Conservation (phyloP, 306 rosid genomes). For the Elaeagnus macrophylla region DNA sequence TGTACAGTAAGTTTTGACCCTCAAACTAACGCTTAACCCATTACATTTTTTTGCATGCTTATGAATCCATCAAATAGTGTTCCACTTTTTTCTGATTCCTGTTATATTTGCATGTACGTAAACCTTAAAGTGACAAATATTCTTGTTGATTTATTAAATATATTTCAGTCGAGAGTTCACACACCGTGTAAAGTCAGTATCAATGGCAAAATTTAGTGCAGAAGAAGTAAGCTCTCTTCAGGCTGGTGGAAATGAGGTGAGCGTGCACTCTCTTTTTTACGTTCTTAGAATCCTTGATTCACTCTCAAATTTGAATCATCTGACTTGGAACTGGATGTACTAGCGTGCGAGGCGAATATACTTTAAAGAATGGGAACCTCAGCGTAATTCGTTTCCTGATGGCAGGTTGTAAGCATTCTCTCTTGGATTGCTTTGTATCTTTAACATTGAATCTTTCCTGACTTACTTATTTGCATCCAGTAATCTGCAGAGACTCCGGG, state of each 20-base stretch:
- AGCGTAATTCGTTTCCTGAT: slow-evolving; percentile 53
- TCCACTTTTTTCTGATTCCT: no score
- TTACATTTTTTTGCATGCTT: slow-evolving; percentile 2
- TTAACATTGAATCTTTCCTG: slow-evolving; percentile 17
- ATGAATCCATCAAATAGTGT: background rate
- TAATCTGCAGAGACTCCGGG: slow-evolving; percentile 53
- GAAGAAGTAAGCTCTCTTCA: slow-evolving; percentile 81
- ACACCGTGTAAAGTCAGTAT: slow-evolving; percentile 84
- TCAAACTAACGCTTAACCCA: background rate
- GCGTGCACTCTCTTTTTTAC: slow-evolving; percentile 3
- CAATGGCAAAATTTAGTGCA: slow-evolving; percentile 64
- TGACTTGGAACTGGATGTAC: slow-evolving; percentile 16
- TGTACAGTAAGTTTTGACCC: slow-evolving; percentile 55
- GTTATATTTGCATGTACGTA: background rate
- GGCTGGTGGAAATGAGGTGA: slow-evolving; percentile 89
- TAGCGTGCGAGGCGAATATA: slow-evolving; percentile 73
- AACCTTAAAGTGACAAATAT: background rate
- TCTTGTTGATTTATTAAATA: slow-evolving; percentile 5
- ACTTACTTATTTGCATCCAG: slow-evolving; percentile 41
- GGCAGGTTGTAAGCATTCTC: slow-evolving; percentile 33
- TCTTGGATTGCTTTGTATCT: slow-evolving; percentile 1
- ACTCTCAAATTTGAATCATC: slow-evolving; percentile 1
- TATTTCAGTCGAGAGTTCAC: slow-evolving; percentile 78
- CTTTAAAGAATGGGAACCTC: slow-evolving; percentile 68
- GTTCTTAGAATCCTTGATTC: no score